A percentile compares a stretch with the other conserved stretches of the same genome.
Evolutionary conservation across 331 rosid species (phyloP).

Genomic region (Telfairia occidentalis): DNA sequence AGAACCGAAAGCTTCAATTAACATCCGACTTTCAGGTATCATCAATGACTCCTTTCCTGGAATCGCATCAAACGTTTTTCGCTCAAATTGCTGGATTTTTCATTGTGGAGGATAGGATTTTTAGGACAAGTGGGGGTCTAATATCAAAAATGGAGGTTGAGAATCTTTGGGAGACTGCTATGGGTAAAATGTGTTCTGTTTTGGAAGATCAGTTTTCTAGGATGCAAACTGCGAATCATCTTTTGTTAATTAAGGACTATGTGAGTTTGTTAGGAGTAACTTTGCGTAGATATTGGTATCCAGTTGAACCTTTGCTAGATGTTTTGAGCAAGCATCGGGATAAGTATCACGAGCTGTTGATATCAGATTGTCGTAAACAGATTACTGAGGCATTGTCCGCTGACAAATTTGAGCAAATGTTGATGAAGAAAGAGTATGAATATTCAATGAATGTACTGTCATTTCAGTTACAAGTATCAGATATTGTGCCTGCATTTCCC

Average conservation of each 20-base stretch:
- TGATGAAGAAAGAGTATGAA: conserved; percentile 97
- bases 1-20: conserved; percentile 86
- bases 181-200: conserved; percentile 93
- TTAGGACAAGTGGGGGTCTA: conserved; percentile 80
- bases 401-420: conserved; percentile 93
- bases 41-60: conserved; percentile 96
- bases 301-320: conserved; percentile 83
- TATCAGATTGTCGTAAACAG: conserved; percentile 89
- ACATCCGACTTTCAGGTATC: conserved; percentile 98
- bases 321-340: conserved; percentile 96
- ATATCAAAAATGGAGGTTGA: conserved; percentile 91
- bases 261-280: conserved; percentile 91
- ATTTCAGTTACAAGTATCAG: conserved; percentile 79
- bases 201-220: conserved; percentile 97
- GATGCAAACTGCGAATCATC: conserved; percentile 97
- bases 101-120: conserved; percentile 83
- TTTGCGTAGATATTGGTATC: conserved; percentile 78
- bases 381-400: conserved; percentile 69
- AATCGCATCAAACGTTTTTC: conserved; percentile 95
- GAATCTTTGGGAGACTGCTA: conserved; percentile 94
- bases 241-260: conserved; percentile 83
- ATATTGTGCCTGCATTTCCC: conserved; percentile 83
- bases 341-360: conserved; percentile 79
- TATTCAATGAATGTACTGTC: conserved; percentile 96
- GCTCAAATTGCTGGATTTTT: conserved; percentile 96